These are phyloP conservation scores for Ophiostoma triangulosporum DNA, from an alignment of 2,329 filamentous ascomycete genomes.

Conservation along the genomic window DNA sequence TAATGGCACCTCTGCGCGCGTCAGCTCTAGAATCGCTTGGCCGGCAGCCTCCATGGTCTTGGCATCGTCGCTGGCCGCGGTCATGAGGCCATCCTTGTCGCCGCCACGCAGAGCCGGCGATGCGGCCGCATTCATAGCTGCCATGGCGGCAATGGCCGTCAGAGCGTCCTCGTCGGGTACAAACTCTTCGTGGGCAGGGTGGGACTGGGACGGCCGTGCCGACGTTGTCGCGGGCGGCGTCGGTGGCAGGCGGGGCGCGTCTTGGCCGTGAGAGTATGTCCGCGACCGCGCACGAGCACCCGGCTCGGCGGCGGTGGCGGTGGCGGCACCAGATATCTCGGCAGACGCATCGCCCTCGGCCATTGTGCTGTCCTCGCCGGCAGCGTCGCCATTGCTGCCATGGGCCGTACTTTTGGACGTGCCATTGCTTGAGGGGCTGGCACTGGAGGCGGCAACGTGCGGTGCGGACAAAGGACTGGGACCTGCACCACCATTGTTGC, in stretches of 20 bases:
- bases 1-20: neutral
- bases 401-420: neutral
- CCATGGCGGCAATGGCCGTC: neutral
- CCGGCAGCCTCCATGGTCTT: neutral
- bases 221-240: neutral
- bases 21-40: conserved; percentile 1
- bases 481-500: neutral
- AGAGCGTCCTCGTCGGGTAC: neutral
- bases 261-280: neutral
- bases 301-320: neutral
- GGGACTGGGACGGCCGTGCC: neutral
- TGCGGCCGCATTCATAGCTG: neutral
- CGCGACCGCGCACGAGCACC: neutral
- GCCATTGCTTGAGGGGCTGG: neutral
- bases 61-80: neutral
- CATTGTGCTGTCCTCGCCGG: neutral
- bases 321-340: neutral
- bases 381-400: neutral
- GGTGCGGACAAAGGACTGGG: neutral
- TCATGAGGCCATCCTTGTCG: neutral
- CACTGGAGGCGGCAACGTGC: neutral
- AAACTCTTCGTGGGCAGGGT: neutral
- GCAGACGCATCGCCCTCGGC: neutral
- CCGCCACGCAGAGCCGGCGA: too few species aligned
- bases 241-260: neutral